Evolutionary conservation across 2,329 filamentous ascomycete species (phyloP).

Genomic region (Aspergillus ibericus): DNA sequence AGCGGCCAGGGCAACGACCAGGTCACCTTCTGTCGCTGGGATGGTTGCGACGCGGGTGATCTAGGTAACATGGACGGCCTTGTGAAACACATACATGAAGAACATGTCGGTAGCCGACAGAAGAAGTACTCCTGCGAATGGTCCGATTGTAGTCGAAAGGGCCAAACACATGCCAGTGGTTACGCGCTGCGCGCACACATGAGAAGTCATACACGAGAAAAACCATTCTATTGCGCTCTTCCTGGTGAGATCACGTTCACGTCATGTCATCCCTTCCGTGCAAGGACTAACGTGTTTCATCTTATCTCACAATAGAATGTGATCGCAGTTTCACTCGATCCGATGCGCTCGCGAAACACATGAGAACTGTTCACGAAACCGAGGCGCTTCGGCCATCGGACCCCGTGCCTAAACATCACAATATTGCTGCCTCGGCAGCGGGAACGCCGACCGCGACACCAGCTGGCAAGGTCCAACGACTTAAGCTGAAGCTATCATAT

Average conservation of each 20-base stretch:
- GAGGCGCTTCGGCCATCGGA: conserved; percentile 77
- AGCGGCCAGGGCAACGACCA: conserved; percentile 72
- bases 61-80: conserved; percentile 77
- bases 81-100: conserved; percentile 83
- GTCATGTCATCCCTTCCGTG: not conserved
- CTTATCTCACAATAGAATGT: conserved; percentile 65
- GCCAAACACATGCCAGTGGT: conserved; percentile 86
- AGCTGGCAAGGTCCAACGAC: conserved; percentile 39
- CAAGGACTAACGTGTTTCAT: not conserved
- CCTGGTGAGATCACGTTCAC: conserved; percentile 64
- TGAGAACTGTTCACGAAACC: conserved; percentile 97
- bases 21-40: conserved; percentile 76
- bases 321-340: conserved; percentile 95
- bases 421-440: conserved; percentile 25
- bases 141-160: conserved; percentile 84
- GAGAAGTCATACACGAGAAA: conserved; percentile 96
- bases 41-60: conserved; percentile 70
- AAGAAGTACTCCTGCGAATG: conserved; percentile 99
- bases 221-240: conserved; percentile 94
- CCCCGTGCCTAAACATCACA: conserved; percentile 43
- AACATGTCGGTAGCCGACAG: conserved; percentile 88
- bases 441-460: conserved; percentile 31
- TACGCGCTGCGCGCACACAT: conserved; percentile 97
- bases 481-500: conserved; percentile 44
- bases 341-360: conserved; percentile 94